Evolutionary conservation across 2,329 filamentous ascomycete species (phyloP).

Genomic region (Raffaelea arxii): DNA sequence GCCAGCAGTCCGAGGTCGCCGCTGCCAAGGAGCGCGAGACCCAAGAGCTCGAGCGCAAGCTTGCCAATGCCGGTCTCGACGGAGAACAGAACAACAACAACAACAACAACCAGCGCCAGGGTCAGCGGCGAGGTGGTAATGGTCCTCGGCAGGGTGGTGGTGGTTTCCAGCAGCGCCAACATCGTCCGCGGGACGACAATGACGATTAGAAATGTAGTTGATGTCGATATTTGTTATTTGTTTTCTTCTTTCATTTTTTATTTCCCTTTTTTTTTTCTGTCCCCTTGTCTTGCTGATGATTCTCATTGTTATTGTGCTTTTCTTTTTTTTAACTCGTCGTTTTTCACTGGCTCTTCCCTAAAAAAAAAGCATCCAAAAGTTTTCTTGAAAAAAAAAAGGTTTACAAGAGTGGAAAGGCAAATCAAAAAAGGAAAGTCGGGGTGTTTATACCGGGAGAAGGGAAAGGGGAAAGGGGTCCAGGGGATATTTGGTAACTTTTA

Average conservation of each 20-base stretch:
- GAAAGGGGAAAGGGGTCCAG: too few species aligned
- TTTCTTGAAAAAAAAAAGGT: background rate
- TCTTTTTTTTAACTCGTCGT: background rate
- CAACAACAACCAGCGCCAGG: conserved; percentile 13
- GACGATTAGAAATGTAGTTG: conserved; percentile 35
- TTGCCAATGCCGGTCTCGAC: conserved; percentile 19
- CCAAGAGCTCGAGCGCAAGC: conserved; percentile 60
- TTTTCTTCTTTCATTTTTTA: background rate
- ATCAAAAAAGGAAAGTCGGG: too few species aligned
- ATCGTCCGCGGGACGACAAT: conserved; percentile 37
- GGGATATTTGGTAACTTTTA: too few species aligned
- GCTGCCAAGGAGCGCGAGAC: conserved; percentile 68
- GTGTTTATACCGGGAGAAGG: too few species aligned
- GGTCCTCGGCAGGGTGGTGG: conserved; percentile 3
- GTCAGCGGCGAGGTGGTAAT: background rate
- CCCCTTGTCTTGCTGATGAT: background rate
- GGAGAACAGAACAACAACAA: conserved; percentile 15
- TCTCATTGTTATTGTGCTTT: background rate
- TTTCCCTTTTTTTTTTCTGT: background rate
- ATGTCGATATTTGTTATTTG: background rate
- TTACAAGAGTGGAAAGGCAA: too few species aligned
- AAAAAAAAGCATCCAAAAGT: background rate
- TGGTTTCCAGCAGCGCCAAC: conserved; percentile 16
- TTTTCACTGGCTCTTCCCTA: background rate
- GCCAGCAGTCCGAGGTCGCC: conserved; percentile 72